These are phyloP conservation scores for Fomitopsis betulina DNA, from an alignment of 1,284 basidiomycete genomes.

Conservation along the genomic window DNA sequence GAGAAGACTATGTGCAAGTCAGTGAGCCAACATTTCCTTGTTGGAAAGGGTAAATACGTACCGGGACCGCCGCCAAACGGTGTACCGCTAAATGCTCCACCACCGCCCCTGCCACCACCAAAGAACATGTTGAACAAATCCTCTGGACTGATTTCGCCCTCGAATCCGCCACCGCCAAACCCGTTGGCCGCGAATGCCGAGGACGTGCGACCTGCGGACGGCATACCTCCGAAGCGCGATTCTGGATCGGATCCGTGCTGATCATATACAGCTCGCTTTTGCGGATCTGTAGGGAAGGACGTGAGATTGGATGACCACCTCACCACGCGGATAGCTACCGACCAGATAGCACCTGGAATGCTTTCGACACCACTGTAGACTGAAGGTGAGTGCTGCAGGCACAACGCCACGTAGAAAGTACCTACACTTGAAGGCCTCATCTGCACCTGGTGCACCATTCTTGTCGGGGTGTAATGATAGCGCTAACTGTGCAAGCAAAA, in stretches of 20 bases:
- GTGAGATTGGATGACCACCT: neutral
- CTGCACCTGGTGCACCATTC: slow-evolving; percentile 95
- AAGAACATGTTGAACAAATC: slow-evolving; percentile 99
- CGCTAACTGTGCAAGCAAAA: slow-evolving; percentile 61
- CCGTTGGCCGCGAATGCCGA: slow-evolving; percentile 47
- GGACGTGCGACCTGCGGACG: slow-evolving; percentile 44
- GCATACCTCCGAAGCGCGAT: slow-evolving; percentile 67
- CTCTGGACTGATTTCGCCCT: slow-evolving; percentile 89
- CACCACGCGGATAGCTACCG: slow-evolving; percentile 9
- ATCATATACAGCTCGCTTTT: slow-evolving; percentile 91
- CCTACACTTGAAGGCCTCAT: slow-evolving; percentile 98
- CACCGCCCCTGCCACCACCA: slow-evolving; percentile 57
- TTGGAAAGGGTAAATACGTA: slow-evolving; percentile 19
- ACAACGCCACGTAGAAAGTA: slow-evolving; percentile 13
- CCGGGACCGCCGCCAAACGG: slow-evolving; percentile 47
- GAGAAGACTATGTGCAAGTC: slow-evolving; percentile 52
- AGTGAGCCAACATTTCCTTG: neutral
- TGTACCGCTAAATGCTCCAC: slow-evolving; percentile 29
- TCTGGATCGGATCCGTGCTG: slow-evolving; percentile 85
- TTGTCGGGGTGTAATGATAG: slow-evolving; percentile 95
- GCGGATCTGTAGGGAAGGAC: slow-evolving; percentile 49
- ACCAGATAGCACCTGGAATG: slow-evolving; percentile 92
- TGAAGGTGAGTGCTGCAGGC: slow-evolving; percentile 4
- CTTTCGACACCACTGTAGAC: slow-evolving; percentile 90
- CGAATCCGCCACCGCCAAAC: slow-evolving; percentile 56